Percentiles rank a stretch among this genome's conserved stretches.
Conservation (phyloP, 2,329 filamentous ascomycete species). For the Paraconiothyrium sp. region DNA sequence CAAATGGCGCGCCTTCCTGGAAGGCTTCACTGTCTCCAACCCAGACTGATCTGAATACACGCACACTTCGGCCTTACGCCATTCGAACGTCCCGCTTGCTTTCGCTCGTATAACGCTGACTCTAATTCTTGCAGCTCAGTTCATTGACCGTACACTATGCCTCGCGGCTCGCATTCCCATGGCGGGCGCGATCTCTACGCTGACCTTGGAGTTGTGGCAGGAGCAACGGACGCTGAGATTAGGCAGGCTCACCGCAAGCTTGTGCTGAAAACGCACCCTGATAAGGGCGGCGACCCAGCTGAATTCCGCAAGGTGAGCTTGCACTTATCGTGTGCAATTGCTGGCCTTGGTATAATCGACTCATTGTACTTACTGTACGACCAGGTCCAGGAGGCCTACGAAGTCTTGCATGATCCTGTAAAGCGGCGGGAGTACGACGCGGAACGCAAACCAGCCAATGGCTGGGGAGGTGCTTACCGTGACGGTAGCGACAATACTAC, state of each 20-base stretch:
- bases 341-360: no score
- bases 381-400: constrained; percentile 8
- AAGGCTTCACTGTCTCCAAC: background rate
- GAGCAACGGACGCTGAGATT: background rate
- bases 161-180: background rate
- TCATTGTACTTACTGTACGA: background rate
- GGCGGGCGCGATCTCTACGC: background rate
- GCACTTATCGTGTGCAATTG: background rate
- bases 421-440: background rate
- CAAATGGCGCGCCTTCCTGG: background rate
- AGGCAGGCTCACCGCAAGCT: constrained; percentile 1
- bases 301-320: constrained; percentile 11
- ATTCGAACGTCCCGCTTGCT: background rate
- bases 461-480: background rate
- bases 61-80: background rate
- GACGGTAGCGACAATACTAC: background rate
- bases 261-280: background rate
- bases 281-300: constrained; percentile 6
- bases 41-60: background rate
- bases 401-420: background rate
- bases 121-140: background rate
- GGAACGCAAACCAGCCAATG: background rate
- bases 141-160: background rate
- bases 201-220: background rate
- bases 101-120: background rate